Percentiles rank a stretch among this genome's conserved stretches.
Conservation (phyloP, 306 rosid genomes). For the Crotalaria pallida region DNA sequence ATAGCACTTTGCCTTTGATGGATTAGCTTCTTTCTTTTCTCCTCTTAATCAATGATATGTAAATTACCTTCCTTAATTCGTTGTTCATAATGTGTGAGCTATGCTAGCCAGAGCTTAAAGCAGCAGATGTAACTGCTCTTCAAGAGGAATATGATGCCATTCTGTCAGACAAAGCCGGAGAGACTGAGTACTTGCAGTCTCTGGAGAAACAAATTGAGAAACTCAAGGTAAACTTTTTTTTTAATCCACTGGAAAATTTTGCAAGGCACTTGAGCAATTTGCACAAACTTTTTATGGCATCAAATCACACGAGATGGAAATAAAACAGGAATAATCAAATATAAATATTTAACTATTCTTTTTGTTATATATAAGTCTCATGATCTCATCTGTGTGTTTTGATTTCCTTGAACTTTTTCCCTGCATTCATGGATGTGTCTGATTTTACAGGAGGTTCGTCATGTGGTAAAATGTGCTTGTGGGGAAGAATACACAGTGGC, state of each 20-base stretch:
- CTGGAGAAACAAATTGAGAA: constrained; percentile 57
- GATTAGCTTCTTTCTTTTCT: neutral
- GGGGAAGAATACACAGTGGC: constrained; percentile 65
- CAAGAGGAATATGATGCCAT: constrained; percentile 70
- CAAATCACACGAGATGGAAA: neutral
- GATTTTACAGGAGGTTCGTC: constrained; percentile 58
- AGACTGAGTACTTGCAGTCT: constrained; percentile 62
- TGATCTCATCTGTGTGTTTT: neutral
- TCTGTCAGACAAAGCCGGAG: constrained; percentile 62
- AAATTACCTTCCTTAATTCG: constrained; percentile 6
- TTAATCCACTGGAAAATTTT: neutral
- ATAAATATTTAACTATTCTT: neutral
- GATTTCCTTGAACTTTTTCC: constrained; percentile 5
- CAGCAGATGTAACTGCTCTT: constrained; percentile 48
- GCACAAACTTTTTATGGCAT: neutral
- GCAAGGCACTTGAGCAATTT: neutral
- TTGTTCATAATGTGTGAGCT: constrained; percentile 23
- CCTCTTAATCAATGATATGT: neutral
- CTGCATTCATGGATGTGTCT: constrained; percentile 21
- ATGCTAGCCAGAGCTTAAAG: constrained; percentile 61
- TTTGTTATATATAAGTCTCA: neutral
- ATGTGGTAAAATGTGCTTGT: constrained; percentile 66
- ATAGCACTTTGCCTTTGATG: neutral
- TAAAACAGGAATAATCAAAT: constrained; percentile 10
- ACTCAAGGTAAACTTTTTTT: constrained; percentile 49